A percentile compares a stretch with the other conserved stretches of the same genome.
phyloP scores from a whole-genome alignment of 2,329 filamentous ascomycete genomes.

The Proliferodiscus dingleyae region DNA sequence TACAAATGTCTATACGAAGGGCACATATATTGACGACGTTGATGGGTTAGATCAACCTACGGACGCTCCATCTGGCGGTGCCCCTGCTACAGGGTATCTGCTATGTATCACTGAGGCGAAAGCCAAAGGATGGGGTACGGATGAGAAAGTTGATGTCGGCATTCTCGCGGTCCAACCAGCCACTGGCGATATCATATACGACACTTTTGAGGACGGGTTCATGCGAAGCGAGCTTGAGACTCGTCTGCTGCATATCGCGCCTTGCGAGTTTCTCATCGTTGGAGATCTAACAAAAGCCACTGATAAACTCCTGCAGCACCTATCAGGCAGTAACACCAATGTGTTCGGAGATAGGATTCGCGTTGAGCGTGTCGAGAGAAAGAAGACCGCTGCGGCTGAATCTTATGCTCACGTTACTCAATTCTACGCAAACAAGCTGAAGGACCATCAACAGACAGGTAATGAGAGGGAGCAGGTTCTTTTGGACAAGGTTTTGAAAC shows the following conservation, averaged over 20 bases:
- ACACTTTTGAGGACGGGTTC: constrained; percentile 94
- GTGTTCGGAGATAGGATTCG: constrained; percentile 88
- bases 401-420: constrained; percentile 83
- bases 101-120: constrained; percentile 86
- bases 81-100: constrained; percentile 73
- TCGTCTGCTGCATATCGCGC: constrained; percentile 87
- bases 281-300: constrained; percentile 86
- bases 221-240: constrained; percentile 97
- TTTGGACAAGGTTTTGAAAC: constrained; percentile 78
- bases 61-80: constrained; percentile 52
- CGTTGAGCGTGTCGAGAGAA: constrained; percentile 71
- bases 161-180: constrained; percentile 92
- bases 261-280: constrained; percentile 91
- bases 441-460: constrained; percentile 47
- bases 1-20: constrained; percentile 96
- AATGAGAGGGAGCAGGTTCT: constrained; percentile 58
- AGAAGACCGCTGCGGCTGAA: constrained; percentile 77
- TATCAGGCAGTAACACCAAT: constrained; percentile 84
- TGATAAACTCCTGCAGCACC: constrained; percentile 84
- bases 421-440: constrained; percentile 87
- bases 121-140: constrained; percentile 74
- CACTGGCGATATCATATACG: constrained; percentile 93
- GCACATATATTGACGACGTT: constrained; percentile 91
- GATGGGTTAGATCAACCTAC: constrained; percentile 63
- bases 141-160: constrained; percentile 90